These are phyloP conservation scores for Daldinia loculata DNA, from an alignment of 495 filamentous ascomycete species.

Conservation along the genomic window DNA sequence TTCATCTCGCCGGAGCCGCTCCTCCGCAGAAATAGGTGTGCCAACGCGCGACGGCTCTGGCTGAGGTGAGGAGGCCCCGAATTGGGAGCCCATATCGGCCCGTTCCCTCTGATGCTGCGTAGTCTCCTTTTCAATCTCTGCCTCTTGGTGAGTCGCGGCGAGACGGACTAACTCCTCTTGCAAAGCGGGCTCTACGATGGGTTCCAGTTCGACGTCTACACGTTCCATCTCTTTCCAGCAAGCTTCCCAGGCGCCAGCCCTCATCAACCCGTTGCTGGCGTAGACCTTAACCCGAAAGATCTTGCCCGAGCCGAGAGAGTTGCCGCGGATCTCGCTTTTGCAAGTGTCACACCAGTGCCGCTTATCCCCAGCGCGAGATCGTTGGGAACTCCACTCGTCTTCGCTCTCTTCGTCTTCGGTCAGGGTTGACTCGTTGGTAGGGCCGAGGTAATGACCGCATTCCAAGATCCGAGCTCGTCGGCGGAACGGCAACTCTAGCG, in stretches of 20 bases:
- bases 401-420: constrained; percentile 59
- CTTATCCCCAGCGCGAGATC: constrained; percentile 47
- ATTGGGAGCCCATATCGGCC: constrained; percentile 23
- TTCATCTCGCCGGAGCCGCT: constrained; percentile 56
- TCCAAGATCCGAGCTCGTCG: constrained; percentile 73
- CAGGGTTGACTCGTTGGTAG: constrained; percentile 52
- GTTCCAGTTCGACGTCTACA: constrained; percentile 90
- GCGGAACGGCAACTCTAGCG: constrained; percentile 74
- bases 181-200: constrained; percentile 57
- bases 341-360: constrained; percentile 70
- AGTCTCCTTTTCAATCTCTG: constrained; percentile 42
- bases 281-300: constrained; percentile 90
- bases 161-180: constrained; percentile 57
- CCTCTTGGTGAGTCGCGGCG: constrained; percentile 46
- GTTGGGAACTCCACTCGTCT: constrained; percentile 53
- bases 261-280: constrained; percentile 93
- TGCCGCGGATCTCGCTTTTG: constrained; percentile 59
- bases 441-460: constrained; percentile 77
- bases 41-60: constrained; percentile 22
- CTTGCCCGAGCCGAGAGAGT: constrained; percentile 55
- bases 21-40: constrained; percentile 25
- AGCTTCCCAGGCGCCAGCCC: constrained; percentile 88
- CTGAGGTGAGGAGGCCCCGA: constrained; percentile 13
- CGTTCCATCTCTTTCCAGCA: constrained; percentile 98
- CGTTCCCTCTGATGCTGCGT: constrained; percentile 40